A percentile compares a stretch with the other conserved stretches of the same genome.
phyloP scores from a whole-genome alignment of 2,329 filamentous ascomycete species.

The Claviceps pazoutovae region DNA sequence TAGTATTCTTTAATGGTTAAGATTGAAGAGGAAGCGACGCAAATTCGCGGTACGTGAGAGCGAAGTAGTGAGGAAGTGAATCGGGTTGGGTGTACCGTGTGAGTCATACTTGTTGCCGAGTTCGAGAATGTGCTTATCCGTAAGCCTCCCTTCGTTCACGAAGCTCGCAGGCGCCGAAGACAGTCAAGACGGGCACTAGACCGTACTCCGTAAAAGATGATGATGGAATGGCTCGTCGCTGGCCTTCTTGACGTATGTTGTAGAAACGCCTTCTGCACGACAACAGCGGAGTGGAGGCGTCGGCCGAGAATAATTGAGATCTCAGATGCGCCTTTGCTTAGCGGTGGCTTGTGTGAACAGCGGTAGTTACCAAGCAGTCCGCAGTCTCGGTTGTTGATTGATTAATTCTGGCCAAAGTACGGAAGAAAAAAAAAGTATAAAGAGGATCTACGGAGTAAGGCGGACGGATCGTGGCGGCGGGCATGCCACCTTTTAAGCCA shows the following conservation, averaged over 20 bases:
- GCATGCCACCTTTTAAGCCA: neutral
- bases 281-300: neutral
- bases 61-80: neutral
- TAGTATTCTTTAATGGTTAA: neutral
- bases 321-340: neutral
- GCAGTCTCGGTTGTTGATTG: neutral
- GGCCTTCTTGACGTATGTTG: neutral
- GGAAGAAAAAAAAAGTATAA: neutral
- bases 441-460: neutral
- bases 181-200: neutral
- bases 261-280: neutral
- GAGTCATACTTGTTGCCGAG: neutral
- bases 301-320: too few species aligned
- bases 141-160: neutral
- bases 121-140: neutral
- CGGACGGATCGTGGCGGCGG: neutral
- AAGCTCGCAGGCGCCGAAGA: neutral
- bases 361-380: neutral
- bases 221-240: neutral
- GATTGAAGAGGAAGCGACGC: neutral
- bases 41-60: neutral
- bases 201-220: neutral
- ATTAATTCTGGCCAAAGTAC: neutral
- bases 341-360: neutral
- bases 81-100: neutral